Percentiles rank a stretch among this genome's conserved stretches.
Evolutionary conservation across 108 stramenopile species (phyloP).

Genomic region (Nitzschia putrida): DNA sequence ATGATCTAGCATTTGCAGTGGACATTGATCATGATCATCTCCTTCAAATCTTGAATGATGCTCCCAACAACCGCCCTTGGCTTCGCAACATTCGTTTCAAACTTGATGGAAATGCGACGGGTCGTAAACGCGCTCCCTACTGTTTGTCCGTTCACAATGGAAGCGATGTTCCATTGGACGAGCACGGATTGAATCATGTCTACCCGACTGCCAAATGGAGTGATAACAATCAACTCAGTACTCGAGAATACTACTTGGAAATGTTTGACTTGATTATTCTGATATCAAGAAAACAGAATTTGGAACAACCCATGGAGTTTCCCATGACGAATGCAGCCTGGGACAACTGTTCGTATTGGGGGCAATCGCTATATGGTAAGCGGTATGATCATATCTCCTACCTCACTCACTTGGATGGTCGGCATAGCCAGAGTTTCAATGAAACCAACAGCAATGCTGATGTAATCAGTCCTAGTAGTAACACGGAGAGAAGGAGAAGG

Average conservation of each 20-base stretch:
- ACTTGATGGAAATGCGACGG: too few species aligned
- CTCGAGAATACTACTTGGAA: background rate
- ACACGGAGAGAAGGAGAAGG: background rate
- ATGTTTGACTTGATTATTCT: background rate
- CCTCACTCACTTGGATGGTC: slow-evolving; percentile 7
- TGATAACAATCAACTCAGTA: slow-evolving; percentile 16
- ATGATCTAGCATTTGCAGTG: background rate
- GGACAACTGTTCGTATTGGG: slow-evolving; percentile 1
- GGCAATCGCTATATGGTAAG: background rate
- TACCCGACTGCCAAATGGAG: slow-evolving; percentile 2
- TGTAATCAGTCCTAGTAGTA: too few species aligned
- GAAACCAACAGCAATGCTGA: too few species aligned
- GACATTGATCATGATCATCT: background rate
- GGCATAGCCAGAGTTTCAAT: background rate
- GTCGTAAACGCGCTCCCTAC: background rate
- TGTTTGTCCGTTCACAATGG: background rate
- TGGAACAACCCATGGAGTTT: slow-evolving; percentile 2
- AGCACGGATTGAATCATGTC: background rate
- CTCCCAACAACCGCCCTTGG: background rate
- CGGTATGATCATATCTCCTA: background rate
- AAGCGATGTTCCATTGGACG: background rate
- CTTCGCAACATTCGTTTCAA: slow-evolving; percentile 10
- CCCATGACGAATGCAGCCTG: background rate
- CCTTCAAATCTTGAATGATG: background rate
- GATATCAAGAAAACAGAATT: too few species aligned